Conservation (phyloP, 2,329 filamentous ascomycete species). For the Fusarium brachygibbosum region DNA sequence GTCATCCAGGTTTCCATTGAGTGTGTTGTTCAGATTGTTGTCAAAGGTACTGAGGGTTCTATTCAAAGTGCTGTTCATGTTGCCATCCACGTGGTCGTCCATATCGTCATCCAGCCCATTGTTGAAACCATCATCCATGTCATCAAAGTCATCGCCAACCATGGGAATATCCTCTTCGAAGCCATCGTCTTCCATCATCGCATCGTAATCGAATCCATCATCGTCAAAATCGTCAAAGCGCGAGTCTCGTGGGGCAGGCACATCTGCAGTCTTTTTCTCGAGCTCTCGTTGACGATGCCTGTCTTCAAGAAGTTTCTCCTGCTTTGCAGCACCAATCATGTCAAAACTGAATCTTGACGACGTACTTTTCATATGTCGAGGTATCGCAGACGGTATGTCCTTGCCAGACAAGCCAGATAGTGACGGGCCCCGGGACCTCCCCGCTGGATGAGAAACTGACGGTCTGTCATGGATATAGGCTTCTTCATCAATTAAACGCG, state of each 20-base stretch:
- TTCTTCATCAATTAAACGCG: conserved; percentile 41
- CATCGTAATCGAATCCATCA: conserved; percentile 71
- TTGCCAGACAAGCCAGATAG: conserved; percentile 62
- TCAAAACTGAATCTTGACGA: conserved; percentile 87
- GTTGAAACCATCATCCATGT: conserved; percentile 46
- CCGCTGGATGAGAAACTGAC: conserved; percentile 49
- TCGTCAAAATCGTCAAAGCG: conserved; percentile 74
- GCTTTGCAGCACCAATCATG: conserved; percentile 77
- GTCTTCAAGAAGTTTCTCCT: conserved; percentile 79
- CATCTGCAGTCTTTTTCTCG: conserved; percentile 65
- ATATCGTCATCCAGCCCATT: conserved; percentile 40
- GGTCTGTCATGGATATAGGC: conserved; percentile 36
- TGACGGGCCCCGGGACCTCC: conserved; percentile 67
- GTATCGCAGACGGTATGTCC: conserved; percentile 64
- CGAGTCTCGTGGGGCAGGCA: conserved; percentile 61
- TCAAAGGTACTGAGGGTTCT: conserved; percentile 21
- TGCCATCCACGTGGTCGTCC: conserved; percentile 1
- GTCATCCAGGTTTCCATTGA: conserved; percentile 39
- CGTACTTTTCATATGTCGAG: conserved; percentile 79
- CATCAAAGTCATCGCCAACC: conserved; percentile 51
- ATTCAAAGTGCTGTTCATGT: conserved; percentile 42
- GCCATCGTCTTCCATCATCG: conserved; percentile 74
- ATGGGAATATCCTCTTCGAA: conserved; percentile 67
- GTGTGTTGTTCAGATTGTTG: conserved; percentile 41
- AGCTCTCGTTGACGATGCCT: conserved; percentile 76